Evolutionary conservation across 306 rosid genomes (phyloP), one percentile per base, ranked within the genome.

Genomic region (Fragaria nilgerrensis): DNA sequence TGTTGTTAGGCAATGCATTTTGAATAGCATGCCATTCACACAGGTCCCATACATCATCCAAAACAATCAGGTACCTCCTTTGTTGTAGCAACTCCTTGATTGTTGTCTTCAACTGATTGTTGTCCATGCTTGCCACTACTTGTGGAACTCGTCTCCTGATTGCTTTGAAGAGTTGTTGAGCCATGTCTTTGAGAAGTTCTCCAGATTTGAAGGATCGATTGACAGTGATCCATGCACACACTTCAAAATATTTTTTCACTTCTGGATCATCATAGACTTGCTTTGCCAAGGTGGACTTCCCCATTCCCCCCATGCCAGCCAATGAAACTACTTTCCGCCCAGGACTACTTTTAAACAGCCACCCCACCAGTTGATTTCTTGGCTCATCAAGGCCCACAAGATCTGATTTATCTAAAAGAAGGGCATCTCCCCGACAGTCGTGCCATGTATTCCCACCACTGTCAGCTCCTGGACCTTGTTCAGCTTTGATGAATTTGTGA

Each of bases 241-340:
- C 75, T 74, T 72, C 77, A 79, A 90, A 90, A 77, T 86, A 82
- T 27, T 77, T 85, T 75, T 61, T 88, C 43, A 90, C 89, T 49
- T 82, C 85, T 66, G 84, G 81, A 75, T 83, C 96, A 83, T 90
- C 96, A 43, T 81, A 90, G 64, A 85, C 92, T 83, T 88, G 81
- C 82, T 88, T 90, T 39, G 85, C 89, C 79, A 90, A 56, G 20
- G 96, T 90, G 53, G 92, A 85, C 78, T 90, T 90, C 73, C 95
- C 95, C 89, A 90, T 58, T 19, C 95, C 95, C 15, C 92, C 95
- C 86, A 86, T 87, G 11, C 90, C 95, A 4, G 84, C 78, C 62
- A 88, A 84, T 16, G 95, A 90, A 39, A 88, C 85, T 5, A 88
- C 89, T 76, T 71, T 68, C 16, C 87, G 82, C 14, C 43, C 78